Evolutionary conservation across 2,329 filamentous ascomycete genomes (phyloP).

Genomic region (Aspergillus udagawae): DNA sequence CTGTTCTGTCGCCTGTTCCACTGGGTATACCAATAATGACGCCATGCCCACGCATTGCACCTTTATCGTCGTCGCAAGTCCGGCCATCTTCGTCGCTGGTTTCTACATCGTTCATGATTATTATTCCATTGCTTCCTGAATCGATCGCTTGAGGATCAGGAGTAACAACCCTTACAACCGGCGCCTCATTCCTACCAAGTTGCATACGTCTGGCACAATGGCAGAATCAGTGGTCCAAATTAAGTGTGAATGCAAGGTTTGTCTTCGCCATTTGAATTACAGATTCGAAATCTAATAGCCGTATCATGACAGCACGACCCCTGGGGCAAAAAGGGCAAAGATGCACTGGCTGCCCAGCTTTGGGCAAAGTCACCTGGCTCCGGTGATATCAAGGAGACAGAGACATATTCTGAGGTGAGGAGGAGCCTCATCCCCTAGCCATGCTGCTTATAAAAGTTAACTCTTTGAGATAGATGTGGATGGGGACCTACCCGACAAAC

Average conservation of each 20-base stretch:
- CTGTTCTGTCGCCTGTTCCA: neutral
- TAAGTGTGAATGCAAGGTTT: conserved; percentile 51
- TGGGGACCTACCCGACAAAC: conserved; percentile 70
- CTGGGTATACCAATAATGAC: neutral
- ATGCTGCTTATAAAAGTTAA: neutral
- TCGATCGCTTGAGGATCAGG: neutral
- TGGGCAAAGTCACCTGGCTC: conserved; percentile 62
- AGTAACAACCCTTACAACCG: conserved; percentile 5
- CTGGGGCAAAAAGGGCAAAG: conserved; percentile 66
- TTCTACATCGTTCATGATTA: neutral
- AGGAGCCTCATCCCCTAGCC: neutral
- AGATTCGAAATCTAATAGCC: neutral
- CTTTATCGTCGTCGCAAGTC: neutral
- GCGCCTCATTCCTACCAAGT: conserved; percentile 2
- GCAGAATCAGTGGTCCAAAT: conserved; percentile 51
- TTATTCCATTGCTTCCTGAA: neutral
- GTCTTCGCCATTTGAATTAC: neutral
- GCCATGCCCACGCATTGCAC: neutral
- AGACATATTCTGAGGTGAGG: conserved; percentile 58
- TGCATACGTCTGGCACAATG: conserved; percentile 30
- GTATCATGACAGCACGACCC: conserved; percentile 51
- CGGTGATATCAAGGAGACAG: conserved; percentile 60
- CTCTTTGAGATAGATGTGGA: conserved; percentile 56
- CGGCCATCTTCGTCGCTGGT: neutral
- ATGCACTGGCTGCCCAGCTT: conserved; percentile 63